Evolutionary conservation across 345 rosid genomes (phyloP).

Genomic region (Hibiscus syriacus): DNA sequence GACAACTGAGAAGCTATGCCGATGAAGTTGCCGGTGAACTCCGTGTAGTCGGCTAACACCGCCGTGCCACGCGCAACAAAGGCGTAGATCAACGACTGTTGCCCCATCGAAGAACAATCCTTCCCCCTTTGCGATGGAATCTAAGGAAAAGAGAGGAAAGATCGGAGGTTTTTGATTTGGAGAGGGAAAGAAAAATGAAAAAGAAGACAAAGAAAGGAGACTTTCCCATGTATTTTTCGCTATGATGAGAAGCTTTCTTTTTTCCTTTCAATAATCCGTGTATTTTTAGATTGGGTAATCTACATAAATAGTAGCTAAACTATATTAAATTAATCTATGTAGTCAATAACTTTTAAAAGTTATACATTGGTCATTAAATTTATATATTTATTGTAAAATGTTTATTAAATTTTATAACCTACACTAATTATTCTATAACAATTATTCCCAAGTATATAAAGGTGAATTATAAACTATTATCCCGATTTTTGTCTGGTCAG

Average conservation of each 20-base stretch:
- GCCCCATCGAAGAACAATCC: conserved; percentile 27
- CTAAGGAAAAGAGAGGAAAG: not conserved
- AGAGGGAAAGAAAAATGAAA: not conserved
- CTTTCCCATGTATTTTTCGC: conserved; percentile 15
- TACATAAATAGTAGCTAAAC: no score
- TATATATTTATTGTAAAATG: no score
- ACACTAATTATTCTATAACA: no score
- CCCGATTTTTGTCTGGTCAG: no score
- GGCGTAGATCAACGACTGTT: conserved; percentile 59
- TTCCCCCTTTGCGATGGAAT: not conserved
- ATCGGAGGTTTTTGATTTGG: not conserved
- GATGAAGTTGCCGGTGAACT: conserved; percentile 56
- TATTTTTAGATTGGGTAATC: no score
- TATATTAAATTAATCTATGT: no score
- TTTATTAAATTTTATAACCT: no score
- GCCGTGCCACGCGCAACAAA: conserved; percentile 49
- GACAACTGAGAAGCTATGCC: conserved; percentile 56
- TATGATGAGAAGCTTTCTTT: conserved; percentile 23
- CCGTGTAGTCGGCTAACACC: conserved; percentile 46
- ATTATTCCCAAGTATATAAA: no score
- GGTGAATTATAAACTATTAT: no score
- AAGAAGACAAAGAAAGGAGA: conserved; percentile 4
- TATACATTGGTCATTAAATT: no score
- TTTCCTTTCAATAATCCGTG: no score
- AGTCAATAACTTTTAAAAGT: no score